Evolutionary conservation across 805 yeast species (phyloP), one percentile per base, ranked within the genome.

Genomic region (Metschnikowia baotianmanensis): DNA sequence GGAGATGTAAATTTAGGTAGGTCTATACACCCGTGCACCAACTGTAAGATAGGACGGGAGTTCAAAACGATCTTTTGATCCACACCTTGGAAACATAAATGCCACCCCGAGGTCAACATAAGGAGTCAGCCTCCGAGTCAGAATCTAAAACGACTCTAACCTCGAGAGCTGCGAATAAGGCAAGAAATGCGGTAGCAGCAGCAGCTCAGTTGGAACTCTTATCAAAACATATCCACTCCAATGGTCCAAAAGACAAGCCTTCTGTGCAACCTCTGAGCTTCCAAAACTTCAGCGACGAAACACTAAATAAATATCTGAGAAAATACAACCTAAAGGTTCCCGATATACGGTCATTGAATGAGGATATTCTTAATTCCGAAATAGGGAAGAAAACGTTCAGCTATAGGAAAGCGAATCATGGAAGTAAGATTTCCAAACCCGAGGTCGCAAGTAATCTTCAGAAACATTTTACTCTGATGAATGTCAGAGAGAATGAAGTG

Each of bases 401-500:
- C 12, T 24, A 71, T 10, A 57, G 50, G 28, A 51, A 48, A 35
- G 40, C 50, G 7, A 48, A 58, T 28, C 58, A 58, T 16, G 29
- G 23, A 15, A 69, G 69, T 34, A 62, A 86, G 33, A 69, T 82
- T 7, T 55, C 80, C 34, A 84, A 82, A 58, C 65, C 65, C 3
- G 86, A 80, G 46, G 70, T 83, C 23, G 83, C 87, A 0, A 61
- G 59, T 2, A 73, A 72, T 19, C 80, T 82, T 19, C 82, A 79
- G 61, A 76, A 74, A 40, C 97, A 91, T 61, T 87, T 90, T 52
- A 53, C 72, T 48, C 68, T 59, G 37, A 45, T 68, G 19, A 72
- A 76, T 10, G 79, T 80, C 3, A 80, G 86, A 52, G 99, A 91
- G 56, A 80, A 83, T 43, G 98, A 91, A 53, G 80, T 85, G 23